A percentile compares a stretch with the other conserved stretches of the same genome.
These are phyloP conservation scores for Aspergillus funiculosus DNA, from an alignment of 495 filamentous ascomycete species.

Conservation along the genomic window DNA sequence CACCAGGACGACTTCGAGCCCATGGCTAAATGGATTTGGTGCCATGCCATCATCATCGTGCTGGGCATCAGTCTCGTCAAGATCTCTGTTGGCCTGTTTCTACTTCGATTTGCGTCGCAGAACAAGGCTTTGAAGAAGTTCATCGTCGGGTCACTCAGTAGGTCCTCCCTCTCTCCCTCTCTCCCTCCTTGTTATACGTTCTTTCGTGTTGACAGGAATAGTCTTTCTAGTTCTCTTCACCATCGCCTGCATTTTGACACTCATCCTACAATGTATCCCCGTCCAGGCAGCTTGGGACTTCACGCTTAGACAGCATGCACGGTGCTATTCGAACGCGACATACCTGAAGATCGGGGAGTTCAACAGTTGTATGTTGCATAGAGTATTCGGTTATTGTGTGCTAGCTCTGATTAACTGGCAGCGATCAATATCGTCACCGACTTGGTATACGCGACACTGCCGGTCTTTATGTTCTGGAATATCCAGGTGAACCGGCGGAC, in stretches of 20 bases:
- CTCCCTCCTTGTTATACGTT: no score
- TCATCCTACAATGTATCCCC: conserved; percentile 20
- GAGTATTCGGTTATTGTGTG: neutral
- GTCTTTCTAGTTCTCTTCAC: conserved; percentile 18
- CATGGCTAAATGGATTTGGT: conserved; percentile 12
- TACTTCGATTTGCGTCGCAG: conserved; percentile 35
- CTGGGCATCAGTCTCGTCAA: conserved; percentile 41
- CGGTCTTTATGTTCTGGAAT: conserved; percentile 35
- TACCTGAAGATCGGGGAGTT: conserved; percentile 18
- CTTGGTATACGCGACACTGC: conserved; percentile 37
- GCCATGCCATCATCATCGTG: conserved; percentile 20
- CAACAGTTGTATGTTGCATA: conserved; percentile 14
- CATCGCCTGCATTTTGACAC: conserved; percentile 15
- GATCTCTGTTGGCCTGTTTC: conserved; percentile 41
- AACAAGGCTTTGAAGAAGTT: conserved; percentile 29
- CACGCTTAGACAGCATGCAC: neutral
- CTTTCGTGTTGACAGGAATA: no score
- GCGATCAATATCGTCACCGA: conserved; percentile 41
- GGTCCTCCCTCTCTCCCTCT: no score
- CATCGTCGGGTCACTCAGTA: conserved; percentile 27
- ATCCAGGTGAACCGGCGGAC: conserved; percentile 30
- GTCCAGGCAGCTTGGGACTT: conserved; percentile 18
- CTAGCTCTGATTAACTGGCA: conserved; percentile 15
- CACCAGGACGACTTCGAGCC: neutral
- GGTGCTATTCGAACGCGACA: conserved; percentile 12